phyloP scores from a whole-genome alignment of 176 grass and related monocot species.

The Triticum timopheevii region DNA sequence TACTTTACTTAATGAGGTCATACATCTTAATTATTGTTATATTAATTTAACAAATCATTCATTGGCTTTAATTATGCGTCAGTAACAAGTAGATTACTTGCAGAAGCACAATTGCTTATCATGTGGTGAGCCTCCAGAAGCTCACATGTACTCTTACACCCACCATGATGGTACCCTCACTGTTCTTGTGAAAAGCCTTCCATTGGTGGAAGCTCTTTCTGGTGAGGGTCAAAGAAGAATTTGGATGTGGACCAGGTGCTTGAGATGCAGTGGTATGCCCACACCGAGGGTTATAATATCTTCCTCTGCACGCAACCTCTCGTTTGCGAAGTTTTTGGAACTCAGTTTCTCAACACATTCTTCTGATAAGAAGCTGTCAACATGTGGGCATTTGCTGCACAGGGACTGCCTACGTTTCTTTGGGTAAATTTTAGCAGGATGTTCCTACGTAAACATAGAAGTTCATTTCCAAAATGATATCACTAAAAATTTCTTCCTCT shows the following conservation, averaged over 20 bases:
- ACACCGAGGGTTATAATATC: constrained; percentile 67
- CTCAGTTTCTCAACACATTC: constrained; percentile 90
- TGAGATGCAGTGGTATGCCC: constrained; percentile 69
- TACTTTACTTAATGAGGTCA: constrained; percentile 80
- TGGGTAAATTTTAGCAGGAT: constrained; percentile 58
- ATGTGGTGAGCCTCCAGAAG: constrained; percentile 72
- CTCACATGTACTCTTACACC: constrained; percentile 79
- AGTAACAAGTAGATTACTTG: constrained; percentile 31
- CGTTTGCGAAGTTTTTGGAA: constrained; percentile 94
- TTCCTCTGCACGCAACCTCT: constrained; percentile 71
- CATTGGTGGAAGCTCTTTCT: constrained; percentile 36
- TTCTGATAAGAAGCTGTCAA: constrained; percentile 68
- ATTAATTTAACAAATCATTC: constrained; percentile 23
- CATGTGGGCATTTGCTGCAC: constrained; percentile 84
- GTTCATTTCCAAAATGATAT: constrained; percentile 24
- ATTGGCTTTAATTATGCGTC: constrained; percentile 22
- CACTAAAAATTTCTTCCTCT: neutral
- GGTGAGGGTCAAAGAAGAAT: constrained; percentile 65
- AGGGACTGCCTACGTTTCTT: constrained; percentile 92
- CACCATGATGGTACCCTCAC: constrained; percentile 81
- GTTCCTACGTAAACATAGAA: neutral
- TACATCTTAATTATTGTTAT: constrained; percentile 34
- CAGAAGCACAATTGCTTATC: constrained; percentile 78
- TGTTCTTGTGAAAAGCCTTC: constrained; percentile 70
- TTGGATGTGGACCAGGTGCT: constrained; percentile 98